Evolutionary conservation across 2,329 filamentous ascomycete genomes (phyloP).

Genomic region (Pseudogymnoascus sp.): DNA sequence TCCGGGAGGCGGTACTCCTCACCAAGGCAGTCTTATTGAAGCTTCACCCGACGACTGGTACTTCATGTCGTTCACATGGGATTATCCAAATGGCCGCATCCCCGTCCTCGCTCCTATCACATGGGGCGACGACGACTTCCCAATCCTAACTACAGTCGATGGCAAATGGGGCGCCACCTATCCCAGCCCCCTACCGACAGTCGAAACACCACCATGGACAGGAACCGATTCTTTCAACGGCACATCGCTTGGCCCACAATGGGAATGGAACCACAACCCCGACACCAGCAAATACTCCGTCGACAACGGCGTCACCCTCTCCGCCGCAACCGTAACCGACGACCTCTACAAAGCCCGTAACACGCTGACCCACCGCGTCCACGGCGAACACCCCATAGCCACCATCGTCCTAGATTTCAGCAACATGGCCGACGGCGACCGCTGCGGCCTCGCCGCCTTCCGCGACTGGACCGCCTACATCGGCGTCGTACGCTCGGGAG

Average conservation of each 20-base stretch:
- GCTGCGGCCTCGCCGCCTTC: conserved; percentile 45
- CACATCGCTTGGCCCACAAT: conserved; percentile 36
- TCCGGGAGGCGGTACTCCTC: conserved; percentile 38
- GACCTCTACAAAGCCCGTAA: conserved; percentile 44
- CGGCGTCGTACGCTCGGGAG: conserved; percentile 37
- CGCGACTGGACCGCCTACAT: conserved; percentile 48
- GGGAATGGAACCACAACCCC: conserved; percentile 59
- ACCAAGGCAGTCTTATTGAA: conserved; percentile 51
- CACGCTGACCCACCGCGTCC: conserved; percentile 41
- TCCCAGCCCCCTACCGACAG: conserved; percentile 29
- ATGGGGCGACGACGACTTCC: conserved; percentile 47
- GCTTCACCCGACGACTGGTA: conserved; percentile 49
- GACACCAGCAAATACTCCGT: conserved; percentile 41
- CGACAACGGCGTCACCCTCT: conserved; percentile 39
- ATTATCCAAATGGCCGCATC: conserved; percentile 49
- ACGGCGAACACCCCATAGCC: conserved; percentile 38
- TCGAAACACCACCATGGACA: conserved; percentile 24
- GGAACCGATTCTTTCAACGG: conserved; percentile 43
- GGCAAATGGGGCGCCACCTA: conserved; percentile 44
- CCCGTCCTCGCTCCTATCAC: conserved; percentile 49
- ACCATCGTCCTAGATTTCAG: conserved; percentile 45
- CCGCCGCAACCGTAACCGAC: conserved; percentile 44
- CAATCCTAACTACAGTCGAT: conserved; percentile 35
- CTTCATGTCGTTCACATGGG: conserved; percentile 50
- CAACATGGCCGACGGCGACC: conserved; percentile 45